A percentile compares a stretch with the other conserved stretches of the same genome.
Evolutionary conservation across 2,329 filamentous ascomycete genomes (phyloP).

Genomic region (Gnomoniopsis sp.): DNA sequence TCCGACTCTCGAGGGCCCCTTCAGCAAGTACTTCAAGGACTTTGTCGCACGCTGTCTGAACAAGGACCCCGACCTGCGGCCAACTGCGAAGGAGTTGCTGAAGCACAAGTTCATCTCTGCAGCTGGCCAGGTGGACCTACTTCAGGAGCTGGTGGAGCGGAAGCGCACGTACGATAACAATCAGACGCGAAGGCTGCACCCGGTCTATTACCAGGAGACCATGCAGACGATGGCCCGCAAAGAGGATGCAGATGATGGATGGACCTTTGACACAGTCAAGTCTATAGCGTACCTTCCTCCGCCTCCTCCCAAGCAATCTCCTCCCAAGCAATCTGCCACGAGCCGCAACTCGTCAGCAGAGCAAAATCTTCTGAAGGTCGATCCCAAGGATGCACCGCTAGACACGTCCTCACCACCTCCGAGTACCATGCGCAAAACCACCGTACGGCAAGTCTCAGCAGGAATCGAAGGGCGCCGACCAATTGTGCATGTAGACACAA

Average conservation of each 20-base stretch:
- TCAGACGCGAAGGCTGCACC: conserved; percentile 64
- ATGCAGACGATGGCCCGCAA: conserved; percentile 66
- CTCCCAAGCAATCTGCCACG: conserved; percentile 49
- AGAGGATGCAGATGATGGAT: conserved; percentile 71
- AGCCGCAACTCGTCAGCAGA: conserved; percentile 59
- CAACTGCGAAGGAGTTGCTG: conserved; percentile 81
- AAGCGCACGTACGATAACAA: conserved; percentile 79
- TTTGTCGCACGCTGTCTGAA: conserved; percentile 88
- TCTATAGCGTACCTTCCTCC: conserved; percentile 50
- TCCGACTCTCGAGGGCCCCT: conserved; percentile 79
- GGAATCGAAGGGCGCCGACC: conserved; percentile 19
- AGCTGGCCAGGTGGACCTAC: conserved; percentile 81
- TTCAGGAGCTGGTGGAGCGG: conserved; percentile 83
- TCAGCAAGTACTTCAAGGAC: conserved; percentile 89
- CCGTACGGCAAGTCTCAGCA: conserved; percentile 46
- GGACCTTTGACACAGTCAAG: conserved; percentile 94
- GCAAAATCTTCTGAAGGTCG: conserved; percentile 57
- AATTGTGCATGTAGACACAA: conserved; percentile 28
- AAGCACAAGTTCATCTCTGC: conserved; percentile 84
- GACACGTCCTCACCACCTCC: conserved; percentile 51
- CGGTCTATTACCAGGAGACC: conserved; percentile 92
- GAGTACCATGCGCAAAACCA: conserved; percentile 59
- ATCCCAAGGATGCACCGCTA: conserved; percentile 58
- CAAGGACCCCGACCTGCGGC: conserved; percentile 83
- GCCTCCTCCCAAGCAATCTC: too few relatives aligned